phyloP scores from a whole-genome alignment of 2,329 filamentous ascomycete species.

The Aureobasidium uvarum region DNA sequence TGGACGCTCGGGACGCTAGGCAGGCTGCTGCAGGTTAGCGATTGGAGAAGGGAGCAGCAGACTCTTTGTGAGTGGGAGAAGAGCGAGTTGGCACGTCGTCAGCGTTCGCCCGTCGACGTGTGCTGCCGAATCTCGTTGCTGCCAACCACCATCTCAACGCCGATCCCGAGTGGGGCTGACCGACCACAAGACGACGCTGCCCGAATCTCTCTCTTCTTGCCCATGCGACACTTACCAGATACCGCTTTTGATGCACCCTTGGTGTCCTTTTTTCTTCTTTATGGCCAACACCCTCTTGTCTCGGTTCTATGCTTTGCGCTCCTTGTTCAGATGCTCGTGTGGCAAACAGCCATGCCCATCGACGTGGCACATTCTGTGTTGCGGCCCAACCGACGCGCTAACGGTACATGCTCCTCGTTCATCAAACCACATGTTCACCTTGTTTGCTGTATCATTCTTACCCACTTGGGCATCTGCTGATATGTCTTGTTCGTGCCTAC shows the following conservation, averaged over 20 bases:
- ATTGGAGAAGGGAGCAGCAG: slow-evolving; percentile 26
- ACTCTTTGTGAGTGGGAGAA: slow-evolving; percentile 1
- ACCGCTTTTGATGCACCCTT: neutral
- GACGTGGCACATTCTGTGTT: slow-evolving; percentile 4
- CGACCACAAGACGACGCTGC: slow-evolving; percentile 2
- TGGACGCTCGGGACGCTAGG: slow-evolving; percentile 11
- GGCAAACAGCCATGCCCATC: slow-evolving; percentile 14
- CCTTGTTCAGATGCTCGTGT: neutral
- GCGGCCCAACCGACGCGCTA: slow-evolving; percentile 20
- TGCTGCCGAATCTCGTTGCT: slow-evolving; percentile 5
- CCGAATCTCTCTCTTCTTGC: neutral
- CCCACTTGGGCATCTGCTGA: neutral
- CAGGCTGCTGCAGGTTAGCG: slow-evolving; percentile 24
- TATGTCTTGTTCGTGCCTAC: neutral
- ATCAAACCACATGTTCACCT: slow-evolving; percentile 8
- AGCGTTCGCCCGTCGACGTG: neutral
- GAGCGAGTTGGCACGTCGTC: slow-evolving; percentile 10
- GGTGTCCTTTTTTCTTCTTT: neutral
- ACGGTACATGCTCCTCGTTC: slow-evolving; percentile 2
- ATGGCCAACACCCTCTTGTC: neutral
- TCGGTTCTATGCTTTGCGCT: neutral
- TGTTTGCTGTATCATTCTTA: slow-evolving; percentile 1
- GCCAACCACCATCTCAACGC: slow-evolving; percentile 9
- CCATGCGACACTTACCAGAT: slow-evolving; percentile 17
- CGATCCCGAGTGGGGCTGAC: slow-evolving; percentile 23